Evolutionary conservation across 2,329 filamentous ascomycete species (phyloP).

Genomic region (Drechslera avenae): DNA sequence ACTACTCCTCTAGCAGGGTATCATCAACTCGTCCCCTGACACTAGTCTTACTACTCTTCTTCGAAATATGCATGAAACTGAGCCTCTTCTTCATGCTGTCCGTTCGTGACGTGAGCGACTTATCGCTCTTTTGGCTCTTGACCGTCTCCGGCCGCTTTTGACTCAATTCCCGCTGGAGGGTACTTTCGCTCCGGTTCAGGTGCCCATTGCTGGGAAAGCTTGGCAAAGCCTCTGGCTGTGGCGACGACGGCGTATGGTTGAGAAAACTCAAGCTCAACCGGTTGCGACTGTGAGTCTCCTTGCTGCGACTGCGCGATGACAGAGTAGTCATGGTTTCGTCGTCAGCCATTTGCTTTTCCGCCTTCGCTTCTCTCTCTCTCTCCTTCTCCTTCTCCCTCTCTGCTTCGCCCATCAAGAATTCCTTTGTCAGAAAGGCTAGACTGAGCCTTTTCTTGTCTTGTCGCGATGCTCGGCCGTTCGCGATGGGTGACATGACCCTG

Average conservation of each 20-base stretch:
- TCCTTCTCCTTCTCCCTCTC: slow-evolving; percentile 22
- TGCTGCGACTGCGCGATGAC: slow-evolving; percentile 40
- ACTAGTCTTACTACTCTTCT: slow-evolving; percentile 66
- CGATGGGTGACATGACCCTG: slow-evolving; percentile 25
- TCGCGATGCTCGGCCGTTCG: slow-evolving; percentile 33
- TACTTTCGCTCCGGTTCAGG: slow-evolving; percentile 27
- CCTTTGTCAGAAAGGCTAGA: slow-evolving; percentile 47
- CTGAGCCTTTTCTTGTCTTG: slow-evolving; percentile 50
- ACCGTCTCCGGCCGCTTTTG: slow-evolving; percentile 34
- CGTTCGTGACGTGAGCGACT: slow-evolving; percentile 52
- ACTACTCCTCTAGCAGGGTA: slow-evolving; percentile 43
- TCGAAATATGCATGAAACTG: slow-evolving; percentile 76
- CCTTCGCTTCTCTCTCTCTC: slow-evolving; percentile 21
- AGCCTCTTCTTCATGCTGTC: slow-evolving; percentile 74
- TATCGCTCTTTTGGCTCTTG: slow-evolving; percentile 50
- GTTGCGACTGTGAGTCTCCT: slow-evolving; percentile 33
- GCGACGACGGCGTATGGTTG: slow-evolving; percentile 29
- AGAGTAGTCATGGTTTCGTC: slow-evolving; percentile 30
- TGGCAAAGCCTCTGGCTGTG: slow-evolving; percentile 39
- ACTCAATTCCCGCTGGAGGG: slow-evolving; percentile 20
- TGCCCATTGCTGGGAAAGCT: slow-evolving; percentile 21
- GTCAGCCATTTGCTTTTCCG: slow-evolving; percentile 25
- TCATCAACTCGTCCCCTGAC: slow-evolving; percentile 40
- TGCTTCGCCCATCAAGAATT: slow-evolving; percentile 35
- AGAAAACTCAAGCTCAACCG: slow-evolving; percentile 40